A percentile compares a stretch with the other conserved stretches of the same genome.
Evolutionary conservation across 1,139 yeast species (phyloP).

Genomic region (Kurtzmaniella natalensis): DNA sequence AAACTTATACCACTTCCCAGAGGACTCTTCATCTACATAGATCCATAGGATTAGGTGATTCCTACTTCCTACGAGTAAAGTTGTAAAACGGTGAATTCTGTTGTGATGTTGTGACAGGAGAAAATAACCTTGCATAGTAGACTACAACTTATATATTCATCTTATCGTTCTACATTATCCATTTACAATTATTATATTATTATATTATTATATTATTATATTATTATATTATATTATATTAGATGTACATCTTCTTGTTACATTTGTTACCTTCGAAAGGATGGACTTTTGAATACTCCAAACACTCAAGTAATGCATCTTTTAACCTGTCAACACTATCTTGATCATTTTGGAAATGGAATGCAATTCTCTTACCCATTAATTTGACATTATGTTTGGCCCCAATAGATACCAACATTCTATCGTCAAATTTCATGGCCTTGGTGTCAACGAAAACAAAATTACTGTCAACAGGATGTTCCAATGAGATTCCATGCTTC

Average conservation of each 20-base stretch:
- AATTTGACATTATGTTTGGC: conserved; percentile 59
- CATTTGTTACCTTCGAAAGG: conserved; percentile 22
- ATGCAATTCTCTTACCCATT: conserved; percentile 74
- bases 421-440: conserved; percentile 57
- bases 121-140: no score
- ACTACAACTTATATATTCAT: no score
- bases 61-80: no score
- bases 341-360: conserved; percentile 75
- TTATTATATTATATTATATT: no score
- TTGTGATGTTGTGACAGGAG: no score
- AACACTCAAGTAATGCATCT: conserved; percentile 54
- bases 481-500: conserved; percentile 48
- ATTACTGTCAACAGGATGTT: conserved; percentile 80
- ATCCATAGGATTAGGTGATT: no score
- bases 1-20: no score
- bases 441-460: conserved; percentile 75
- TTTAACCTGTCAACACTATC: conserved; percentile 66
- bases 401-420: conserved; percentile 51
- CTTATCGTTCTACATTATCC: no score
- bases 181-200: no score
- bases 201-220: no score
- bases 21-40: no score
- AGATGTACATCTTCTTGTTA: conserved; percentile 29
- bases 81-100: no score
- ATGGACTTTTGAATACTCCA: conserved; percentile 32